Base-by-base conservation (phyloP, 768 basidiomycete species). In the Russula olivacea region DNA sequence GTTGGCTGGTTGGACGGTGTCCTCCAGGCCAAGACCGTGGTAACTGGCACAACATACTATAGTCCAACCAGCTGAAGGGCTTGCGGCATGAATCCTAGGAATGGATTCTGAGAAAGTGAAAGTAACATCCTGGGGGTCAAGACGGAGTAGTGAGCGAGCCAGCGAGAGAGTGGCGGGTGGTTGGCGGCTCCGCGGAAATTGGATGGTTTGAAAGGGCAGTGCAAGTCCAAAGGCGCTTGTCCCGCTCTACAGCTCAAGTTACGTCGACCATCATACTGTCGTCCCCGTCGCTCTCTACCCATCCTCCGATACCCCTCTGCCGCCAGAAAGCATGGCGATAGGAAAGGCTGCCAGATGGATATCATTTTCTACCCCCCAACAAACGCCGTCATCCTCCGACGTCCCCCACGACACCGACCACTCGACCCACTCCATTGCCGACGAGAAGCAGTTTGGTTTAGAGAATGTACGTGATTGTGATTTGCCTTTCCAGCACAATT, bases 391-490 rank as follows among this genome's bases (percentile, higher is more conserved):
- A 2, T 51, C 64, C 7, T 52, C 66, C 38, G 21, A 55, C 23
- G 30, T 40, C 9, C 15, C 41, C 23, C 48, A 45, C 38, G 60
- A 58, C 41, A 52, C 52, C 51, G 40, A 58, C 36, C 58, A 59
- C 19, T 66, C 70, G 34, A 62, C 69, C 40, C 58, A 77, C 64
- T 77, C 79, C 53, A 78, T 83, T 17, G 84, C 90, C 61, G 89
- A 91, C 75, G 83, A 82, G 62, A 93, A 93, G 80, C 88, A 85
- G 72, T 96, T 95, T 79, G 96, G 96, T n/a, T 79, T 97, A 58
- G 96, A 97, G 80, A 98, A 98, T 74, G 93, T 95, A 74, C 71
- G 93, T 59, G 28, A 41, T 34, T 25, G 92, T 55, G 36, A 34
- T 34, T 36, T 41, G 12, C 52, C 1, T 14, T 83, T 21, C 28